Conservation (phyloP, 2,329 filamentous ascomycete species). For the Fulvia fulva region DNA sequence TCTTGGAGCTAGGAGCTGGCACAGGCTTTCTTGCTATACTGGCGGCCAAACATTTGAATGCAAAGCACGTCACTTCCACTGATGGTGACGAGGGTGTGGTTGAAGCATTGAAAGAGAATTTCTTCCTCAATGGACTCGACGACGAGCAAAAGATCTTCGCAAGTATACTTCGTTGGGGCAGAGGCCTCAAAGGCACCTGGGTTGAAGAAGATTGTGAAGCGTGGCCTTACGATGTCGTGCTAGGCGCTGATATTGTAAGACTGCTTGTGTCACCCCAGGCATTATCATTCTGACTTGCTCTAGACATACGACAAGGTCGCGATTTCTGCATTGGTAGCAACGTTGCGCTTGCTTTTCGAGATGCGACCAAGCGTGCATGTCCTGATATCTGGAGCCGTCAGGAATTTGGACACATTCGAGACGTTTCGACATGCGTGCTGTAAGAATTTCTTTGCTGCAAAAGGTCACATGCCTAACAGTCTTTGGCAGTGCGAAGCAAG, state of each 20-base stretch:
- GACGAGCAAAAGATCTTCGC: conserved; percentile 44
- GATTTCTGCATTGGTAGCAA: conserved; percentile 62
- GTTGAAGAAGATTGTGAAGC: conserved; percentile 49
- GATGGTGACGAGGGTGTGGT: conserved; percentile 73
- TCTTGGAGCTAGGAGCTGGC: conserved; percentile 72
- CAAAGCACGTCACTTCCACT: conserved; percentile 61
- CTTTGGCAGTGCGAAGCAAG: conserved; percentile 28
- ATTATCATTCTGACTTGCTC: conserved; percentile 9
- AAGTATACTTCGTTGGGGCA: conserved; percentile 63
- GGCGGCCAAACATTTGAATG: conserved; percentile 63
- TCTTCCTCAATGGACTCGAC: conserved; percentile 64
- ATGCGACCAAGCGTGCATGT: conserved; percentile 55
- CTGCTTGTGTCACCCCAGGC: neutral
- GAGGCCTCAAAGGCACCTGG: conserved; percentile 56
- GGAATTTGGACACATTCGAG: conserved; percentile 66
- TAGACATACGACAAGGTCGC: conserved; percentile 66
- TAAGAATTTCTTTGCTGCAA: too few species aligned
- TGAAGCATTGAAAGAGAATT: conserved; percentile 61
- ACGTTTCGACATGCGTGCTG: conserved; percentile 59
- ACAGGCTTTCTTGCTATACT: conserved; percentile 73
- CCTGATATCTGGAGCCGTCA: conserved; percentile 66
- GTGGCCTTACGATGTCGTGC: conserved; percentile 55
- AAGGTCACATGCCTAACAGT: too few species aligned
- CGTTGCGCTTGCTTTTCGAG: conserved; percentile 59
- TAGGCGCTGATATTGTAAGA: conserved; percentile 68